Conservation (phyloP, 176 grass and related monocot species). For the Panicum miliaceum region DNA sequence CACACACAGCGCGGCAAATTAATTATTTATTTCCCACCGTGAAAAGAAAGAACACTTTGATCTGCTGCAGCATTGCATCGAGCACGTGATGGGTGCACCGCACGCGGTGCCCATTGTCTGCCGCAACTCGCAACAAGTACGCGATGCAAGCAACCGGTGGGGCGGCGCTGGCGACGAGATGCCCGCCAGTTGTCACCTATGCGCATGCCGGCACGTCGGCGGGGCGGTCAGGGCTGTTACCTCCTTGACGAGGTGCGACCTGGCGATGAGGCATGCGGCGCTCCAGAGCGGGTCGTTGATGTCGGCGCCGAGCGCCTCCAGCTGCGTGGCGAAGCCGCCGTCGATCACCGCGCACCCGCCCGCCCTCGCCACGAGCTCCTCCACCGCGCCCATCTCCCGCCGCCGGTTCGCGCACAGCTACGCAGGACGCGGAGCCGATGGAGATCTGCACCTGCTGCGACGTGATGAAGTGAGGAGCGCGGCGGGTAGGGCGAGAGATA, state of each 20-base stretch:
- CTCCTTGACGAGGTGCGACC: conserved; percentile 72
- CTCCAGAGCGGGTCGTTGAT: conserved; percentile 90
- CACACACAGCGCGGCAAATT: not conserved
- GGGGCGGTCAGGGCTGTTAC: conserved; percentile 15
- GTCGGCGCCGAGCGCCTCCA: conserved; percentile 83
- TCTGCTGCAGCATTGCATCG: not conserved
- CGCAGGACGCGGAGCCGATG: not conserved
- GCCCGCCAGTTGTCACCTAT: not conserved
- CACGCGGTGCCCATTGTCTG: not conserved
- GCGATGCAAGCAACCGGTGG: conserved; percentile 19
- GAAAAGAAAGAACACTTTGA: not conserved
- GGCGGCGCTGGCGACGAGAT: not conserved
- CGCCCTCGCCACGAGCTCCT: conserved; percentile 56
- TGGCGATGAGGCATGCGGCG: conserved; percentile 74
- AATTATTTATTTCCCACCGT: not conserved
- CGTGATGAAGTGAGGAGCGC: not conserved
- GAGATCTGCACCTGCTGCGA: not conserved
- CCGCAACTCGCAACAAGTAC: not conserved
- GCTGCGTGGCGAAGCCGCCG: conserved; percentile 83
- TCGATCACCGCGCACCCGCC: conserved; percentile 87
- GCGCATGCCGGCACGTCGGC: not conserved
- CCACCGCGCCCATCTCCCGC: conserved; percentile 50
- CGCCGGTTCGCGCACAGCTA: not conserved
- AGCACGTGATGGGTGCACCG: not conserved
- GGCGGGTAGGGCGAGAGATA: not conserved